phyloP scores from a whole-genome alignment of 1,139 yeast genomes.

The Scheffersomyces segobiensis region DNA sequence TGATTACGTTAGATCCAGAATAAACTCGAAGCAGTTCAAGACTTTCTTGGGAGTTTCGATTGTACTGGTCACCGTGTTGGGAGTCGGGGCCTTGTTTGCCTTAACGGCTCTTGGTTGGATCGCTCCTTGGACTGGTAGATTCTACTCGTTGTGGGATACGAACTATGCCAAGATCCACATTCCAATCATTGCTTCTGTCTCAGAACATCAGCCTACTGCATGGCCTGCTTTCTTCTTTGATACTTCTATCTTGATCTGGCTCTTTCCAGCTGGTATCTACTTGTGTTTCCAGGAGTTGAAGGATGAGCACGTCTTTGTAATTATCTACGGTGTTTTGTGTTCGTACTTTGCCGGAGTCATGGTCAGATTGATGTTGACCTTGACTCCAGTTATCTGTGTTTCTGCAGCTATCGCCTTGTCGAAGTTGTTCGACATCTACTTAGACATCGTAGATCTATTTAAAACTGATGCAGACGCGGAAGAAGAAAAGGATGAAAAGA shows the following conservation, averaged over 20 bases:
- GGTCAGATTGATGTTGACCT: slow-evolving; percentile 96
- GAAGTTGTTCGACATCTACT: slow-evolving; percentile 77
- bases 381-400: slow-evolving; percentile 95
- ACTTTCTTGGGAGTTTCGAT: slow-evolving; percentile 67
- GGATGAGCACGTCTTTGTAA: slow-evolving; percentile 90
- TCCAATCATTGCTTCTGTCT: slow-evolving; percentile 97
- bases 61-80: slow-evolving; percentile 54
- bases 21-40: slow-evolving; percentile 74
- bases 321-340: slow-evolving; percentile 87
- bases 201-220: slow-evolving; percentile 99
- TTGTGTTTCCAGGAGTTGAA: slow-evolving; percentile 84
- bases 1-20: slow-evolving; percentile 72
- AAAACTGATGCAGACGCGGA: slow-evolving; percentile 10
- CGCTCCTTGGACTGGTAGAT: slow-evolving; percentile 99
- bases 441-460: slow-evolving; percentile 60
- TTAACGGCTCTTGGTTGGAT: slow-evolving; percentile 90
- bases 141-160: slow-evolving; percentile 98
- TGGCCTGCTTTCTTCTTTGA: slow-evolving; percentile 99
- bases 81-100: slow-evolving; percentile 69
- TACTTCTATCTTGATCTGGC: slow-evolving; percentile 89
- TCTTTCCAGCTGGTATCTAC: slow-evolving; percentile 97
- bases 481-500: slow-evolving; percentile 9
- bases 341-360: slow-evolving; percentile 98
- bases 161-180: slow-evolving; percentile 96
- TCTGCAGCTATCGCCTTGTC: slow-evolving; percentile 85